Base-by-base conservation (phyloP, 2,329 filamentous ascomycete genomes). In the Talaromyces rugulosus region DNA sequence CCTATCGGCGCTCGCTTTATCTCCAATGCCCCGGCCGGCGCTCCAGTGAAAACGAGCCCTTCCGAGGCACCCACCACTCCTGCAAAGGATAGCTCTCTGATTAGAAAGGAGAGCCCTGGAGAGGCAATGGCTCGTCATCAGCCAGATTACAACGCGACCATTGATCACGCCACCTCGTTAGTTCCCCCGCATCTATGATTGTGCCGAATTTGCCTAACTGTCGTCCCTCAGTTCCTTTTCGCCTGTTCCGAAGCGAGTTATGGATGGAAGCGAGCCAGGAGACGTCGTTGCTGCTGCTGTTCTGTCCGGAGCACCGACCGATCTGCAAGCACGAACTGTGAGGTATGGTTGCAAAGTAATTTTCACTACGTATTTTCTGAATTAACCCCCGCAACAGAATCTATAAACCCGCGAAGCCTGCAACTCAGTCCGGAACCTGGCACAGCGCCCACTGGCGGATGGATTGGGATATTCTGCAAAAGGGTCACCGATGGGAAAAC, bases 401-500 rank as follows among this genome's bases (percentile, higher is more conserved):
- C 78, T 98, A 90, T 83, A 87, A 89, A 71, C 92, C 92, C 56
- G 75, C 91, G 62, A 99, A 99, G 81, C 87, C 95, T n/a, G 94
- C 95, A 40, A 97, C 94, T 51, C 95, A 99, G 79, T 98, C 94
- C 36, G 94, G 95, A 66, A 85, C 87, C 70, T 96, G 91, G 90
- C 88, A 91, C 74, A 81, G 85, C 61, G 87, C 90, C 74, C 86
- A 89, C 72, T 99, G 95, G 95, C 89, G 93, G 57, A 96, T 99
- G 92, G 95, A 99, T 77, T 99, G 95, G 95, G 95, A 99, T 75
- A 87, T 96, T 56, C 83, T 98, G 34, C 80, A 84, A 70, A 97
- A 96, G 81, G 95, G 95, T 64, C 91, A 97, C 79, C 87, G 95
- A 70, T 99, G 95, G 96, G 95, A 99, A 82, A 99, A 99, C 80